These are phyloP conservation scores for Erucastrum elatum DNA, from an alignment of 345 rosid genomes.

Conservation along the genomic window DNA sequence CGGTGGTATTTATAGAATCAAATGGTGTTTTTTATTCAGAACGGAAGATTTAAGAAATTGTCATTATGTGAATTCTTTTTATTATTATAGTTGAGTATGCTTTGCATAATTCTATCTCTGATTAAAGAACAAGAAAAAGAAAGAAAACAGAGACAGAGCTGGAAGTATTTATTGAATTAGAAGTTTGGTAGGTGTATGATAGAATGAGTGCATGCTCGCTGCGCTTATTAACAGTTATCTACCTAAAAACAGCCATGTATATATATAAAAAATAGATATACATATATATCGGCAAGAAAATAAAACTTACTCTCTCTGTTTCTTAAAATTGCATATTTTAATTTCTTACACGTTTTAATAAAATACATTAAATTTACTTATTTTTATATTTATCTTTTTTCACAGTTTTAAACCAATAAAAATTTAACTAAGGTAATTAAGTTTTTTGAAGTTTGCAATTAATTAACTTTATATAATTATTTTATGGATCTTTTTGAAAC, in stretches of 20 bases:
- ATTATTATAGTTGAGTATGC: neutral
- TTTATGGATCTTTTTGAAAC: too few relatives aligned
- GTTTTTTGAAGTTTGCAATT: too few relatives aligned
- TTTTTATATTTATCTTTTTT: too few relatives aligned
- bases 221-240: conserved; percentile 34
- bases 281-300: neutral
- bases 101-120: neutral
- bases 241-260: conserved; percentile 24
- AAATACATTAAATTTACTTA: too few relatives aligned
- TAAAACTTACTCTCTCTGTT: neutral
- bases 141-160: neutral
- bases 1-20: conserved; percentile 25
- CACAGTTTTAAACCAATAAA: too few relatives aligned
- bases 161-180: conserved; percentile 29
- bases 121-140: neutral
- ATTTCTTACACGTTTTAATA: too few relatives aligned
- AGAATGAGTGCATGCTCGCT: conserved; percentile 30
- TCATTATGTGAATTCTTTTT: conserved; percentile 5
- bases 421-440: too few relatives aligned
- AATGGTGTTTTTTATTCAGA: neutral
- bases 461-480: too few relatives aligned
- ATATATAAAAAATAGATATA: neutral
- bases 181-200: conserved; percentile 29
- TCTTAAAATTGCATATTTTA: too few relatives aligned
- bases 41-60: conserved; percentile 7